phyloP scores from a whole-genome alignment of 345 rosid species.

The Hibiscus tridactylites region DNA sequence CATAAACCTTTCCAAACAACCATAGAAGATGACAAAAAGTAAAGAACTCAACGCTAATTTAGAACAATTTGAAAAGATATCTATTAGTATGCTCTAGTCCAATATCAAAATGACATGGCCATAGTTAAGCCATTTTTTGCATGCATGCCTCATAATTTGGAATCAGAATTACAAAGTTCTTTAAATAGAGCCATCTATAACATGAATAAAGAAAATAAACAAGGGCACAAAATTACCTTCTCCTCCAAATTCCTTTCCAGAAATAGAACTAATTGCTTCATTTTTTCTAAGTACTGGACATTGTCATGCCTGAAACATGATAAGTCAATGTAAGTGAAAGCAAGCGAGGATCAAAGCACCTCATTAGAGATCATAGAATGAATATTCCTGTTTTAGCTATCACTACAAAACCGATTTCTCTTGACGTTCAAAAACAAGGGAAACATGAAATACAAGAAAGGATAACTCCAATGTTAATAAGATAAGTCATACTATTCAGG shows the following conservation, averaged over 20 bases:
- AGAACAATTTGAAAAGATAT: not conserved
- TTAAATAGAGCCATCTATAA: constrained; percentile 4
- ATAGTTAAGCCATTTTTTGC: not conserved
- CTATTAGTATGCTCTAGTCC: not conserved
- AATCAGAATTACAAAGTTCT: not conserved
- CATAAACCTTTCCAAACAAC: not conserved
- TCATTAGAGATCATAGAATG: not conserved
- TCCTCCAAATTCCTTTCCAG: constrained; percentile 69
- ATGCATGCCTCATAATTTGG: not conserved
- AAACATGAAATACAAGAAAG: not conserved
- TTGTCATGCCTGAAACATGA: constrained; percentile 80
- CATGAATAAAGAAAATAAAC: not conserved
- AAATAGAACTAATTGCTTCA: constrained; percentile 85
- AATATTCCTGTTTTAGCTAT: constrained; percentile 9
- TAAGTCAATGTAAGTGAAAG: constrained; percentile 18
- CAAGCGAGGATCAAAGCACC: constrained; percentile 11
- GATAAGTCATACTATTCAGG: not conserved
- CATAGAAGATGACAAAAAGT: not conserved
- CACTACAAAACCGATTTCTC: not conserved
- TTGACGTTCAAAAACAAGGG: constrained; percentile 6
- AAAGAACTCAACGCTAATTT: not conserved
- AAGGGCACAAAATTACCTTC: constrained; percentile 41
- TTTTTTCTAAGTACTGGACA: constrained; percentile 71
- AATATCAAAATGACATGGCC: not conserved
- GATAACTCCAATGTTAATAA: not conserved